Evolutionary conservation across 2,329 filamentous ascomycete species (phyloP).

Genomic region (Alternaria sp.): DNA sequence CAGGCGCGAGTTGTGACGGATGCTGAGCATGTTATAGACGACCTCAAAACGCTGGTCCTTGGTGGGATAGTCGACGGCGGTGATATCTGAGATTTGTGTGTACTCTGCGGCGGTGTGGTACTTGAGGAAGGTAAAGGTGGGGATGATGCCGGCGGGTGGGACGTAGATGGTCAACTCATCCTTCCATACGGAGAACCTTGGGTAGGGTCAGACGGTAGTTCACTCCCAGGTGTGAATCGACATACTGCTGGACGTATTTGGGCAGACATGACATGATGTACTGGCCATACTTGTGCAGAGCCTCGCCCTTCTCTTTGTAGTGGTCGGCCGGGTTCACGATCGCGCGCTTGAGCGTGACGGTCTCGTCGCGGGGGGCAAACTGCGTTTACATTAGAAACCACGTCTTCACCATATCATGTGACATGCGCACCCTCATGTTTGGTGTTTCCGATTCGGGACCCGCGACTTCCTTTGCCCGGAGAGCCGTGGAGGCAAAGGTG

Average conservation of each 20-base stretch:
- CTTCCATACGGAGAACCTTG: constrained; percentile 93
- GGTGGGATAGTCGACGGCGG: constrained; percentile 93
- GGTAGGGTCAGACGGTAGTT: not conserved
- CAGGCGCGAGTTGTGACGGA: constrained; percentile 95
- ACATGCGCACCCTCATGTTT: constrained; percentile 54
- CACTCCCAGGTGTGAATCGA: not conserved
- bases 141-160: constrained; percentile 83
- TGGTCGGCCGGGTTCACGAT: constrained; percentile 93
- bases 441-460: constrained; percentile 51
- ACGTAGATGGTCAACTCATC: constrained; percentile 97
- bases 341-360: constrained; percentile 71
- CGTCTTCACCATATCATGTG: not conserved
- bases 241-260: constrained; percentile 91
- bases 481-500: constrained; percentile 52
- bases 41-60: constrained; percentile 96
- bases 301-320: constrained; percentile 83
- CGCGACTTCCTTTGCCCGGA: constrained; percentile 54
- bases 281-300: constrained; percentile 91
- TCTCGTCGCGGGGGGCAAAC: constrained; percentile 52
- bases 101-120: constrained; percentile 97
- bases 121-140: constrained; percentile 93
- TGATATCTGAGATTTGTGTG: constrained; percentile 91
- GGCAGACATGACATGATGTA: constrained; percentile 97
- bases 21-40: constrained; percentile 95
- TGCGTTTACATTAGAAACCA: constrained; percentile 33